Evolutionary conservation across 2,329 filamentous ascomycete species (phyloP), one percentile per base, ranked within the genome.

Genomic region (Fonsecaea nubica): DNA sequence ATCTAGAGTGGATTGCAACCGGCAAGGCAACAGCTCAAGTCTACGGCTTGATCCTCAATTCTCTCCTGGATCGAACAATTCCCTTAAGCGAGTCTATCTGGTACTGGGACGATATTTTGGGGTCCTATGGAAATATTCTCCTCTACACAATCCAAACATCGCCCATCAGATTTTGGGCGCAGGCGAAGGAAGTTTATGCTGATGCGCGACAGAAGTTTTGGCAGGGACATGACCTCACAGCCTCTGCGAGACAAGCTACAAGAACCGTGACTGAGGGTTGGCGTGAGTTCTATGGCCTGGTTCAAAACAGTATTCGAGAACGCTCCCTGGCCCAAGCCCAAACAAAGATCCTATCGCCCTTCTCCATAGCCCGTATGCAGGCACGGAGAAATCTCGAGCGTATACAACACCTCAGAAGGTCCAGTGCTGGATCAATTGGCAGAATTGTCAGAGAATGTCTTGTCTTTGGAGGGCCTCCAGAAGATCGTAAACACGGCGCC

Each of bases 81-180:
- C 90, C 90, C 0, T 79, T 99, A 18, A 91, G 89, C 73, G 89
- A 97, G 71, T 93, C 97, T 72, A 89, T 97, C 30, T 93, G 90
- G 88, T 98, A 98, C 77, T 99, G 95, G 95, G 92, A 97, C 75
- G 91, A 95, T 71, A 86, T 97, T 1, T 80, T 97, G 35, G 87
- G 87, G 9, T 96, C 92, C 0, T 90, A 92, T 72, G 85, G 87
- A 57, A 92, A 90, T 74, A 93, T 91, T 70, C 90, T 88, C 36
- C 77, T 97, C 3, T 97, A 97, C 78, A 90, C 92, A 13, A 80
- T 96, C 8, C 95, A 99, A 77, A 97, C 90, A 0, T 92, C 90
- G 0, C 95, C 95, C 0, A 74, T 89, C 48, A 85, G 91, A 18
- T 77, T 97, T 38, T 94, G 89, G 87, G 80, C 83, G 2, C 92